Evolutionary conservation across 2,329 filamentous ascomycete genomes (phyloP).

Genomic region (Aspergillus quadrilineatus): DNA sequence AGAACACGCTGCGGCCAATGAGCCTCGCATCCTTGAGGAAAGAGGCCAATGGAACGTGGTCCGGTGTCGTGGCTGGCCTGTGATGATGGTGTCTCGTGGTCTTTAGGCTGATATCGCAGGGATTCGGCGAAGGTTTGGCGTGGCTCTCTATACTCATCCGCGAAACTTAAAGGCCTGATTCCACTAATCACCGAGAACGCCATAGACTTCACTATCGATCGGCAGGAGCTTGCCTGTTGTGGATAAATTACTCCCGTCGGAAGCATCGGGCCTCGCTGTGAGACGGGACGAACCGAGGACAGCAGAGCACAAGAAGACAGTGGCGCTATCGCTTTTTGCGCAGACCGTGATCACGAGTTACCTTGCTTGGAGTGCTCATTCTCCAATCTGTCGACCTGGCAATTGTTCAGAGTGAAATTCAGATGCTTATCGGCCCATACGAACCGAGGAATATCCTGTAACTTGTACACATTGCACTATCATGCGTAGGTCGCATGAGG

Average conservation of each 20-base stretch:
- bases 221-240: background rate
- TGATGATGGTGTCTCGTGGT: background rate
- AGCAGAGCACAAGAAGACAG: background rate
- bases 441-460: background rate
- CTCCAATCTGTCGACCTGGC: background rate
- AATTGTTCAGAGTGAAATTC: background rate
- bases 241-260: slow-evolving; percentile 2
- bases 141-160: background rate
- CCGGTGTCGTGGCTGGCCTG: background rate
- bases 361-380: background rate
- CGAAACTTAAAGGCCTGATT: background rate
- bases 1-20: background rate
- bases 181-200: background rate
- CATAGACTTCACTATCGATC: background rate
- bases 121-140: background rate
- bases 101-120: slow-evolving; percentile 2
- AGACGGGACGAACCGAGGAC: slow-evolving; percentile 17
- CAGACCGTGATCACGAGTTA: background rate
- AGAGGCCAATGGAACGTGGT: background rate
- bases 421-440: background rate
- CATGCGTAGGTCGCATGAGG: background rate
- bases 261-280: background rate
- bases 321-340: background rate
- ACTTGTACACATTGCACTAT: background rate
- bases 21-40: background rate